phyloP scores from a whole-genome alignment of 345 rosid species.

The Lenwebbia sp. region DNA sequence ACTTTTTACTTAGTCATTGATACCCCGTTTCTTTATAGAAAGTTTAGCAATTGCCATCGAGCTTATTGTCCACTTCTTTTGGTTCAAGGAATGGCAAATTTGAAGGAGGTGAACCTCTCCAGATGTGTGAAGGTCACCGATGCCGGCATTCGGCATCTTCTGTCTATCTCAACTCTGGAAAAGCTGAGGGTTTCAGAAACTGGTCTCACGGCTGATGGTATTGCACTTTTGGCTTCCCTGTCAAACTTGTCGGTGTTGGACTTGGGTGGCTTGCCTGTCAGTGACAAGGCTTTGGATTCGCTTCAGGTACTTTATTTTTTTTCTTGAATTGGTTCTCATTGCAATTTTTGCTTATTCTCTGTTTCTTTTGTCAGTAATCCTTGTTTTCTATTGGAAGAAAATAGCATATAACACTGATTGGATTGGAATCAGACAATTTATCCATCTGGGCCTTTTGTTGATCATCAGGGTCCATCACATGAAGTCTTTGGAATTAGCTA shows the following conservation, averaged over 20 bases:
- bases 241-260: conserved; percentile 45
- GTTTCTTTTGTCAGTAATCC: background rate
- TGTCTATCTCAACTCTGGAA: conserved; percentile 53
- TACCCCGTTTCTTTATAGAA: background rate
- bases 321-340: too few species aligned
- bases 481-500: background rate
- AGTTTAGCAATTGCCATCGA: background rate
- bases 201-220: conserved; percentile 44
- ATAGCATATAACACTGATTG: background rate
- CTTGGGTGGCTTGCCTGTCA: conserved; percentile 86
- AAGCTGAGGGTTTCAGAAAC: conserved; percentile 59
- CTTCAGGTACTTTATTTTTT: conserved; percentile 45
- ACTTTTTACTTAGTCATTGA: background rate
- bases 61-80: background rate
- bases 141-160: conserved; percentile 57
- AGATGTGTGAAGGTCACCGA: conserved; percentile 71
- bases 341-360: background rate
- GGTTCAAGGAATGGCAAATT: conserved; percentile 43
- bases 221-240: conserved; percentile 58
- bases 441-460: background rate
- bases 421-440: background rate
- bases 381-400: background rate
- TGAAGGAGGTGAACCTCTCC: conserved; percentile 75
- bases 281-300: conserved; percentile 45
- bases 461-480: background rate